These are phyloP conservation scores for Globisporangium alternatum DNA, from an alignment of 352 stramenopile genomes.

Conservation along the genomic window DNA sequence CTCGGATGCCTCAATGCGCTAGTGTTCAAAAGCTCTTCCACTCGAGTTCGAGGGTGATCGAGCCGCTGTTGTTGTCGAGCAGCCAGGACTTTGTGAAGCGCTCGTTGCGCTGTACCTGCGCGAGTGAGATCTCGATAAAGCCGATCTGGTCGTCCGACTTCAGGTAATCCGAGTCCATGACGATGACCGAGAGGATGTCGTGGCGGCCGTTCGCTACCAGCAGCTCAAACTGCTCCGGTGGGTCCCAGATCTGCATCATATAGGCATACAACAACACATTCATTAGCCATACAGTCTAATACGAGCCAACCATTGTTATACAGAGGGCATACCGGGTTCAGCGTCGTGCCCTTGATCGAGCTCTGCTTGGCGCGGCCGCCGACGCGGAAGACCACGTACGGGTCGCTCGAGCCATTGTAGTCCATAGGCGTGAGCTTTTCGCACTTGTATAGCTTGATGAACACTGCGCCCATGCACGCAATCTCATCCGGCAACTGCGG, in stretches of 20 bases:
- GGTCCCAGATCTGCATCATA: conserved; percentile 41
- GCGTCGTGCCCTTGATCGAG: conserved; percentile 31
- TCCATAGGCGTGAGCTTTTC: conserved; percentile 39
- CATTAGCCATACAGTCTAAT: background rate
- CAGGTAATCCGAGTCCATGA: conserved; percentile 52
- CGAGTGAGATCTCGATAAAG: conserved; percentile 33
- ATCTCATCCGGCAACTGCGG: conserved; percentile 29
- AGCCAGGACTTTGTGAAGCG: conserved; percentile 31
- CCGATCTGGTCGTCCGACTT: conserved; percentile 46
- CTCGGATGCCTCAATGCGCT: background rate
- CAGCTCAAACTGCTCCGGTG: conserved; percentile 40
- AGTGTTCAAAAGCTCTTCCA: conserved; percentile 35
- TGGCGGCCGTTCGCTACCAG: conserved; percentile 37
- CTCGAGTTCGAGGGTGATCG: conserved; percentile 38
- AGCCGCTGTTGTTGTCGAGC: conserved; percentile 34
- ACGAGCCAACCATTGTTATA: background rate
- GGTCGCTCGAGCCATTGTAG: conserved; percentile 40
- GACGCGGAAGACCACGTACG: conserved; percentile 44
- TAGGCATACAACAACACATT: background rate
- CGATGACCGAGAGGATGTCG: conserved; percentile 32
- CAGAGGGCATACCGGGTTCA: conserved; percentile 34
- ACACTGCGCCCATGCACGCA: conserved; percentile 35
- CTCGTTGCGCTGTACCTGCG: conserved; percentile 31
- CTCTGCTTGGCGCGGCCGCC: conserved; percentile 34
- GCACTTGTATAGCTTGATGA: conserved; percentile 41